Evolutionary conservation across 2,329 filamentous ascomycete genomes (phyloP), one percentile per base, ranked within the genome.

Genomic region (Orbilia blumenaviensis): DNA sequence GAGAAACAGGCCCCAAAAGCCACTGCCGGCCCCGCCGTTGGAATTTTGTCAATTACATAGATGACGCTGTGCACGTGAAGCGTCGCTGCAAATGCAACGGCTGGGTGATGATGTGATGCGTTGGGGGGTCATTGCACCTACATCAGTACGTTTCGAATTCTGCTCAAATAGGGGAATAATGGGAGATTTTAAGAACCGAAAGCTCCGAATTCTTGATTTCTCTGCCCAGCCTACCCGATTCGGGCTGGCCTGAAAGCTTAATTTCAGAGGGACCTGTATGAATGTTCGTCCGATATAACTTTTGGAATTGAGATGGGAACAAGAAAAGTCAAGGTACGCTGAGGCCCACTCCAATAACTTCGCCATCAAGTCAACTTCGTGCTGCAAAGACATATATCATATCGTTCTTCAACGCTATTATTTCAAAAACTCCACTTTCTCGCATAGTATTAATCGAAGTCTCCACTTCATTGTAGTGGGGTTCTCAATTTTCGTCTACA

Each of bases 101-200:
- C 27, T 29, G 44, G 42, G 14, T 18, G 14, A 66, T 52, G 50
- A 58, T 38, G 34, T 32, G 48, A 66, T 66, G 63, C 56, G 64
- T 60, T 67, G 64, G 21, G 64, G 38, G 38, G 21, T 14, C 8
- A 42, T 42, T 7, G 9, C 63, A 62, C 56, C 56, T n/a, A 25
- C 66, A 69, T 69, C 62, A 69, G 66, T 54, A 56, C 66, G 66
- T 69, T 56, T 69, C 66, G 66, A 69, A 69, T 69, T 27, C 36
- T 69, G 42, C 66, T 62, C 23, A 32, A 69, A 69, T 32, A 62
- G 66, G 66, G 25, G 27, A 69, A 69, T 42, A 21, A 6, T 3
- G 27, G 5, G 66, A 69, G 41, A 44, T 8, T 44, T 44, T 18
- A 18, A 44, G 54, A 69, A 52, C 23, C 32, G 21, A 56, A 32